Conservation (phyloP, 306 rosid genomes). For the Luffa aegyptiaca region DNA sequence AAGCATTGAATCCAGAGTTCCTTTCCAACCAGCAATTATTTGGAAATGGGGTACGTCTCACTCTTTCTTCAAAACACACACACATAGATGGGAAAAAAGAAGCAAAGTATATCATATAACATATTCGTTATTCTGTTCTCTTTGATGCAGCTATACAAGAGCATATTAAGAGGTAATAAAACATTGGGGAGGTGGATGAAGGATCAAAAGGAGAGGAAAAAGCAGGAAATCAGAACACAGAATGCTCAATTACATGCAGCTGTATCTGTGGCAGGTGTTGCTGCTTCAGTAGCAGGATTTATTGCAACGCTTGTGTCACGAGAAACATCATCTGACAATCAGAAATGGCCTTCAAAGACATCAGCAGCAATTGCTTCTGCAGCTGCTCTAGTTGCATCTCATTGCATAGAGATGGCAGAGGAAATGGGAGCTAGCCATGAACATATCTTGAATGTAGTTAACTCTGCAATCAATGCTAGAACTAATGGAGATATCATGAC, state of each 20-base stretch:
- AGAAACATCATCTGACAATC: conserved; percentile 30
- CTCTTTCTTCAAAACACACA: conserved; percentile 9
- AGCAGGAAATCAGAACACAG: conserved; percentile 80
- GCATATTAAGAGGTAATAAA: conserved; percentile 55
- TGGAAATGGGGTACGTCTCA: conserved; percentile 59
- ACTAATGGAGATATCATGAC: conserved; percentile 90
- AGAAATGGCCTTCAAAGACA: conserved; percentile 32
- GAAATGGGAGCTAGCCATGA: conserved; percentile 90
- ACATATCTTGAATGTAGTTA: conserved; percentile 51
- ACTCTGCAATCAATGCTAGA: conserved; percentile 79
- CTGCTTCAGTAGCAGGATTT: conserved; percentile 77
- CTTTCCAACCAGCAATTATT: conserved; percentile 61
- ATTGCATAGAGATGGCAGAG: conserved; percentile 94
- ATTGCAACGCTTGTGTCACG: conserved; percentile 57
- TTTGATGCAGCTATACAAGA: conserved; percentile 57
- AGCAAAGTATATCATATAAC: background rate
- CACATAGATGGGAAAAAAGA: background rate
- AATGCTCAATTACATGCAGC: conserved; percentile 91
- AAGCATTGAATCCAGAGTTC: conserved; percentile 72
- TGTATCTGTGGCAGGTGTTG: conserved; percentile 91
- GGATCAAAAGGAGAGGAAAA: conserved; percentile 94
- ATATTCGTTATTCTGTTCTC: conserved; percentile 2
- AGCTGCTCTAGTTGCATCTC: conserved; percentile 88
- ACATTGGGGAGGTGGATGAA: conserved; percentile 71
- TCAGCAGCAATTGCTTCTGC: conserved; percentile 78